Evolutionary conservation across 805 yeast species (phyloP).

Genomic region (Starmera dryadoides): DNA sequence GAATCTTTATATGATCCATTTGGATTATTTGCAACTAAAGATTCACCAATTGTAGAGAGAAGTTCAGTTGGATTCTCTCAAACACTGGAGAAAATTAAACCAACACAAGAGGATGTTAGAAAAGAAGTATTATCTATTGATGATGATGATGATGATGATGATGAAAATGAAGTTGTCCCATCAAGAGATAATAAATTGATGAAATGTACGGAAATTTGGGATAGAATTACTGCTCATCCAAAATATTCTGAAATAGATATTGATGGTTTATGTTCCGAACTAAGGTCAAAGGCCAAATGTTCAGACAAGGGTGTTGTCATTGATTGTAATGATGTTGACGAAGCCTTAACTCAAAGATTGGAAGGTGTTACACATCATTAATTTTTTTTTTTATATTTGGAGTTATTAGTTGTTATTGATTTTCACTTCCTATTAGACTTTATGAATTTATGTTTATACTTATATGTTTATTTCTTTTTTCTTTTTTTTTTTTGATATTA

Average conservation of each 20-base stretch:
- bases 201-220: slow-evolving; percentile 94
- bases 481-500: neutral
- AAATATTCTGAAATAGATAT: slow-evolving; percentile 89
- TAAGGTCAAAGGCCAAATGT: slow-evolving; percentile 90
- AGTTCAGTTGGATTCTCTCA: neutral
- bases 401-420: too few species aligned
- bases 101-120: slow-evolving; percentile 1
- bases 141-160: slow-evolving; percentile 18
- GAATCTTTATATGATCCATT: slow-evolving; percentile 53
- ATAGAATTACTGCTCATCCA: slow-evolving; percentile 90
- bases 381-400: too few species aligned
- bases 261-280: slow-evolving; percentile 85
- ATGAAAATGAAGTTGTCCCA: slow-evolving; percentile 52
- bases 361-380: neutral
- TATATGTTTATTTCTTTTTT: too few species aligned
- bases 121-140: neutral
- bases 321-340: slow-evolving; percentile 70
- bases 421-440: too few species aligned
- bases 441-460: neutral
- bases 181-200: slow-evolving; percentile 52
- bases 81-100: neutral
- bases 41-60: slow-evolving; percentile 7
- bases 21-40: slow-evolving; percentile 16
- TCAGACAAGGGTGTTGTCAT: slow-evolving; percentile 89
- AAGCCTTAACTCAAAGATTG: slow-evolving; percentile 25